Evolutionary conservation across 164 flowering plant species (phyloP).

Genomic region (Vitis rotundifolia): DNA sequence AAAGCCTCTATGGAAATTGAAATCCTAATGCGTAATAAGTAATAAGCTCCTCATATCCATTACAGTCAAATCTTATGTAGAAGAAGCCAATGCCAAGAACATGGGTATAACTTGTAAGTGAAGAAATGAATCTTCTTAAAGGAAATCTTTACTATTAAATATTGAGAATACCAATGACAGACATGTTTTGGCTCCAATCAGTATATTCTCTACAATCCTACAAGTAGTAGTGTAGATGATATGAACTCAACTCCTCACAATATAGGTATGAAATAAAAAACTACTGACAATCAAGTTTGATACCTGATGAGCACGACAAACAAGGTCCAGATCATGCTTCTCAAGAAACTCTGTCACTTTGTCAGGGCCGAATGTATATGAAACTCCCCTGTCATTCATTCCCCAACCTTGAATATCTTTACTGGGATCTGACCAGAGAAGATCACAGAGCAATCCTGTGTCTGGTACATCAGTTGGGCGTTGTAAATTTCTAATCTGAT

Average conservation of each 20-base stretch:
- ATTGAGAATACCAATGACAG: no score
- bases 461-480: constrained; percentile 64
- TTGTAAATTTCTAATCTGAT: constrained; percentile 42
- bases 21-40: background rate
- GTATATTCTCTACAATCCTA: background rate
- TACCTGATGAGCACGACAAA: constrained; percentile 64
- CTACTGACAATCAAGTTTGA: background rate
- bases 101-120: background rate
- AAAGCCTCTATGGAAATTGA: background rate
- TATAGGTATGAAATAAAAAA: background rate
- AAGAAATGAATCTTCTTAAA: no score
- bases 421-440: constrained; percentile 62
- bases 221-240: background rate
- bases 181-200: background rate
- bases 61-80: background rate
- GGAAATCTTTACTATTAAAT: no score
- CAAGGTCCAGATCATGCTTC: constrained; percentile 55
- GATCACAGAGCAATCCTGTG: constrained; percentile 55
- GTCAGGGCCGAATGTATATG: constrained; percentile 58
- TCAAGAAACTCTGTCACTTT: constrained; percentile 45
- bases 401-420: constrained; percentile 54
- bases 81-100: background rate
- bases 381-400: constrained; percentile 54
- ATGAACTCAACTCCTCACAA: background rate
- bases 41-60: background rate